Evolutionary conservation across 2,329 filamentous ascomycete species (phyloP), one percentile per base, ranked within the genome.

Genomic region (Venturiaceae sp.): DNA sequence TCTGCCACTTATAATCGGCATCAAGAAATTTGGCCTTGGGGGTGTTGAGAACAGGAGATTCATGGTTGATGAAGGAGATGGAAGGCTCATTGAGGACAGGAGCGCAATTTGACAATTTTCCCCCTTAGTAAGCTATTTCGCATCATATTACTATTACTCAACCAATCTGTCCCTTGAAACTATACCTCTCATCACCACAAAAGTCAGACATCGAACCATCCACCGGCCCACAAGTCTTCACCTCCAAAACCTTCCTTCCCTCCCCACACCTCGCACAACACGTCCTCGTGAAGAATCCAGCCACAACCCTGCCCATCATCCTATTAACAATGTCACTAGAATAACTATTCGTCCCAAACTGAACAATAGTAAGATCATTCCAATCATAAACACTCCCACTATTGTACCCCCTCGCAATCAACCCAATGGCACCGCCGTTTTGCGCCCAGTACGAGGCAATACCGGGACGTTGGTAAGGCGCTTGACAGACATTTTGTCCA

Each of bases 1-100:
- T 8, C 70, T 88, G 53, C 86, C 88, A 1, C 64, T 95, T 60
- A 79, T 77, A 14, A 68, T 95, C 33, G 90, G 90, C 0, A 65
- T 86, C 46, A 67, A 69, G 64, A 66, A 61, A 47, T 87, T 92
- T 69, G 89, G 90, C 1, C 64, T 79, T 1, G 54, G 44, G n/a
- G 58, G 9, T 1, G 44, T 26, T 1, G 47, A 53, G 21, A 39
- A 32, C 13, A 50, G 37, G 50, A 36, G 57, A 21, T 53, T 53
- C 9, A 32, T 33, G 34, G 36, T 54, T 13, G 57, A 58, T 44
- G 39, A 33, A 16, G 23, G 57, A 11, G 44, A 39, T 16, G 44
- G 26, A 8, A 23, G 23, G 3, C 44, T 16, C 4, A 50, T 30
- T 8, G 44, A 50, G 5, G 14, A 16, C 2, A 19, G 44, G 19